phyloP scores from a whole-genome alignment of 2,329 filamentous ascomycete species.

The Aspergillus terreus region DNA sequence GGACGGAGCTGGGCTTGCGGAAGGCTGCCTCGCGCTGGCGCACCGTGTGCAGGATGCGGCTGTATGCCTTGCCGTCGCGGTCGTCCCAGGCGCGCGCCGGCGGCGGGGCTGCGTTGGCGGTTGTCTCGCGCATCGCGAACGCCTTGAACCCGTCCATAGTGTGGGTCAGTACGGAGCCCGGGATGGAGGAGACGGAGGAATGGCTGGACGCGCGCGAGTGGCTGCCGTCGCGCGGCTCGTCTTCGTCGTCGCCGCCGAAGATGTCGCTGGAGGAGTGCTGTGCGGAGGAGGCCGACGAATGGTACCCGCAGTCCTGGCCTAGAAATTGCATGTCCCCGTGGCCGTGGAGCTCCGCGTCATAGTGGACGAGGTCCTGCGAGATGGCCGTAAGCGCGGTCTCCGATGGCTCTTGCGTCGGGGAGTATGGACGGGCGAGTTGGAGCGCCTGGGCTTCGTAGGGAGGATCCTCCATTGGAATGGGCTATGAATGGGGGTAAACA shows the following conservation, averaged over 20 bases:
- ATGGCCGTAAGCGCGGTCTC: neutral
- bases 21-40: constrained; percentile 37
- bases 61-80: constrained; percentile 13
- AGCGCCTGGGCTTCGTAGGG: neutral
- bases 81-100: constrained; percentile 16
- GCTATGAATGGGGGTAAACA: neutral
- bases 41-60: constrained; percentile 22
- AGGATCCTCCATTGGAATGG: constrained; percentile 2
- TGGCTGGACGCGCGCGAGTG: constrained; percentile 34
- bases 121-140: constrained; percentile 12
- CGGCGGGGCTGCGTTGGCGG: constrained; percentile 15
- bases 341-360: neutral
- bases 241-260: constrained; percentile 23
- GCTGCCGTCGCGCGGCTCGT: constrained; percentile 20
- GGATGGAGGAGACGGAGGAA: constrained; percentile 41
- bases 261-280: constrained; percentile 26
- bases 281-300: constrained; percentile 31
- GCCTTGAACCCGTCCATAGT: constrained; percentile 24
- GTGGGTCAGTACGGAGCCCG: constrained; percentile 36
- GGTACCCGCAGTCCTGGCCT: constrained; percentile 27
- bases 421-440: neutral
- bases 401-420: neutral
- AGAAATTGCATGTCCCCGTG: constrained; percentile 17
- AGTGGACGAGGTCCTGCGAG: neutral
- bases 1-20: constrained; percentile 44